Base-by-base conservation (phyloP, 495 filamentous ascomycete species). In the Penicillium antarcticum region DNA sequence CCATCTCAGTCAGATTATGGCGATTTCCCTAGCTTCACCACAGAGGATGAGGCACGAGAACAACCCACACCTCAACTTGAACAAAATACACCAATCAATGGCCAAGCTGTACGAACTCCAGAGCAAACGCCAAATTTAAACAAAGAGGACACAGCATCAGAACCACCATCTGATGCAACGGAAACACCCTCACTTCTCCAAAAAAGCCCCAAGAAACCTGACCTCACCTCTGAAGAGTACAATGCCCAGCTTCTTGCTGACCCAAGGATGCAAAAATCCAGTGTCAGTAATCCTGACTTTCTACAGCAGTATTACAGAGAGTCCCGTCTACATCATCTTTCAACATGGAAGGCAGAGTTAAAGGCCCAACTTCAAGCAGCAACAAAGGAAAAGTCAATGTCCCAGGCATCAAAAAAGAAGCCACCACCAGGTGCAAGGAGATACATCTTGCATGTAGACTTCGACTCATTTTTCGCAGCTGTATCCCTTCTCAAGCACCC, bases 401-500 rank as follows among this genome's bases (percentile, higher is more conserved):
- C 81, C 17, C 81, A 82, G 47, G 75, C 64, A 42, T 38, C 56
- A 3, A 67, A 65, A 17, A 66, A 70, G 45, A 86, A 80, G 51
- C 65, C 68, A 29, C 63, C 73, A 0, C 67, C 80, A 32, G 86
- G 87, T 2, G 70, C 84, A 18, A 76, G 94, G 49, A 71, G 88
- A 53, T 98, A 97, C 55, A 81, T 98, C 41, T 80, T 98, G 55
- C 94, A 98, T 63, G 89, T 97, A 26, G 94, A 98, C 61, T 97
- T 97, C 61, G 94, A 98, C 66, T 91, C 88, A 63, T 98, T 98
- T 70, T 98, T 98, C 66, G 95, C 91, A 34, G 89, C 94, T 0
- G 91, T 97, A 1, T 95, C 92, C 0, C 78, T 92, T 14, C 75
- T 81, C 35, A 92, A 92, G 53, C 72, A 78, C 18, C 91, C 92